Evolutionary conservation across 2,329 filamentous ascomycete species (phyloP), one percentile per base, ranked within the genome.

Genomic region (Diatrype stigma): DNA sequence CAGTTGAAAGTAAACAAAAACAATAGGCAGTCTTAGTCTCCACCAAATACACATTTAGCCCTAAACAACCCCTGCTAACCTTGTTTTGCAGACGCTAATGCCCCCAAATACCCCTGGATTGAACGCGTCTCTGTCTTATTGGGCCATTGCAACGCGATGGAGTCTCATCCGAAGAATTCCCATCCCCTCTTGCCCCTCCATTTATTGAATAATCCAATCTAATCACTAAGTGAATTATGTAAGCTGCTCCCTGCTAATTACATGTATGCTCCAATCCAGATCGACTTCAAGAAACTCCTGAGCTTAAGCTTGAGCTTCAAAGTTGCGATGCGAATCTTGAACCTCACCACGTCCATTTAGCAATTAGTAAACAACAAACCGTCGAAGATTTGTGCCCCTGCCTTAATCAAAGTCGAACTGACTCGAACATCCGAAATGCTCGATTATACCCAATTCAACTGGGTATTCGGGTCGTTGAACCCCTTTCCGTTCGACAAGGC

Each of bases 401-500:
- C n/a, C n/a, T n/a, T n/a, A 1, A 11, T 28, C 26, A 11, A 19
- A 22, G 17, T 40, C 37, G 19, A 40, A 22, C 19, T 40, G 37
- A 14, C 16, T 14, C 4, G 6, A 7, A 17, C 19, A 44, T 22
- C 19, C 45, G 59, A 49, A 46, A 87, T 86, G 79, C 74, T 85
- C 42, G 77, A 87, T 62, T 85, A 85, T 66, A 77, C 81, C 22
- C 77, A 86, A 34, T 89, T 89, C 54, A 78, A 87, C 21, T 74
- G 80, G 8, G 81, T 90, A 1, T 94, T 93, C 58, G 75, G 76
- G 21, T 73, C 80, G 38, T 78, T 82, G 49, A 72, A 77, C 6
- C 77, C 80, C 5, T 81, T 82, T 52, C 77, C 80, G 2, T 89
- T 89, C 67, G 80, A 84, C 62, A 76, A 81, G 51, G 77, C 79